These are phyloP conservation scores for Cordyceps cicadae DNA, from an alignment of 2,329 filamentous ascomycete genomes.

Conservation along the genomic window DNA sequence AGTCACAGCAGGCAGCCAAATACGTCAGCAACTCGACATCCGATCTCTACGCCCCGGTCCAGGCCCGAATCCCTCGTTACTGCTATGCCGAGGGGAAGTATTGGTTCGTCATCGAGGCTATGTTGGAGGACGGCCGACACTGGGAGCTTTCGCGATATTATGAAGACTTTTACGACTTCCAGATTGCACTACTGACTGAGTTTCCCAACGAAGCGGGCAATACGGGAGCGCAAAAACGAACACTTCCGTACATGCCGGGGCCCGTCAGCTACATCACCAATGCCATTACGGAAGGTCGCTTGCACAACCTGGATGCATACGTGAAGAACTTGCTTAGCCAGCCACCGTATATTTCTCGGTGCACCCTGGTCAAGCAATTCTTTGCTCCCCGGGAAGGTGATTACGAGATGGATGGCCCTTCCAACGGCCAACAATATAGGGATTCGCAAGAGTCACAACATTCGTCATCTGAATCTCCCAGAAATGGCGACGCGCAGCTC, in stretches of 20 bases:
- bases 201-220: conserved; percentile 93
- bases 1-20: conserved; percentile 8
- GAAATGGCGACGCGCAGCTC: conserved; percentile 53
- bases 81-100: conserved; percentile 97
- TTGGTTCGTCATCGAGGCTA: conserved; percentile 93
- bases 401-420: conserved; percentile 75
- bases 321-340: conserved; percentile 84
- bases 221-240: conserved; percentile 67
- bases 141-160: conserved; percentile 95
- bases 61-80: conserved; percentile 82
- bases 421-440: conserved; percentile 68
- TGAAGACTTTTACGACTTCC: conserved; percentile 98
- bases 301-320: conserved; percentile 90
- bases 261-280: conserved; percentile 98
- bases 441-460: conserved; percentile 62
- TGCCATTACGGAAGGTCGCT: conserved; percentile 84
- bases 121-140: conserved; percentile 79
- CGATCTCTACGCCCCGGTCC: conserved; percentile 64
- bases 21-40: conserved; percentile 31
- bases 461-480: conserved; percentile 55
- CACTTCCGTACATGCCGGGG: conserved; percentile 93
- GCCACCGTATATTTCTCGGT: conserved; percentile 74
- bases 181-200: conserved; percentile 85
- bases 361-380: conserved; percentile 78
- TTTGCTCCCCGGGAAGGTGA: conserved; percentile 86